Evolutionary conservation across 192 early-diverging fungal species (phyloP), one percentile per base, ranked within the genome.

Genomic region (Bifiguratus adelaidae): DNA sequence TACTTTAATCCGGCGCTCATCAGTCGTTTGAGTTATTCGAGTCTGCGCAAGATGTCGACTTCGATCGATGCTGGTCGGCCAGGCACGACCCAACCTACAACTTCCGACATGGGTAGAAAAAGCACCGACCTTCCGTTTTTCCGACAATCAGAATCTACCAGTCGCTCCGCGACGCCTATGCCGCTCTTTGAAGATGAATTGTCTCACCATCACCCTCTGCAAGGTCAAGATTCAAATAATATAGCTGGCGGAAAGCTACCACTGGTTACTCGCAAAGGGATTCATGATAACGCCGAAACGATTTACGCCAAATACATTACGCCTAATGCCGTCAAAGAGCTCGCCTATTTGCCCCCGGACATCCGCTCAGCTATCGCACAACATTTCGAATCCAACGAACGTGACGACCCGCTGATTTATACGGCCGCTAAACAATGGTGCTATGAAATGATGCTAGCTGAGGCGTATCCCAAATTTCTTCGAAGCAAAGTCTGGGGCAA

Each of bases 401-500:
- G 69, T 6, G 72, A 68, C 36, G 68, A 74, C 48, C 69, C 72
- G 7, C 44, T 47, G 16, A 62, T 81, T 3, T 81, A 69, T 55
- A 38, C 58, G 1, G 78, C 77, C 37, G 76, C 76, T n/a, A 70
- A 74, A 16, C 57, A 75, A 25, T 58, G 65, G 52, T 50, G 68
- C 15, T 74, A 62, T 52, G 60, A 71, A 22, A 60, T 55, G 0
- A 77, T 81, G 76, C 57, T 72, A 33, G 44, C 50, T 16, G 55
- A 67, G 22, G 63, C 63, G 9, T 81, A 71, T 38, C 75, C 78
- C n/a, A 56, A 67, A 22, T 81, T 81, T 41, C 32, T 81, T 8
- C 43, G 64, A 19, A 52, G 65, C 7, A 67, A 73, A 15, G 73
- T 68, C 7, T 78, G 66, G 50, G 73, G 76, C 2, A 81, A 81